Base-by-base conservation (phyloP, 1,284 basidiomycete species). In the Exobasidium cylindrosporum region DNA sequence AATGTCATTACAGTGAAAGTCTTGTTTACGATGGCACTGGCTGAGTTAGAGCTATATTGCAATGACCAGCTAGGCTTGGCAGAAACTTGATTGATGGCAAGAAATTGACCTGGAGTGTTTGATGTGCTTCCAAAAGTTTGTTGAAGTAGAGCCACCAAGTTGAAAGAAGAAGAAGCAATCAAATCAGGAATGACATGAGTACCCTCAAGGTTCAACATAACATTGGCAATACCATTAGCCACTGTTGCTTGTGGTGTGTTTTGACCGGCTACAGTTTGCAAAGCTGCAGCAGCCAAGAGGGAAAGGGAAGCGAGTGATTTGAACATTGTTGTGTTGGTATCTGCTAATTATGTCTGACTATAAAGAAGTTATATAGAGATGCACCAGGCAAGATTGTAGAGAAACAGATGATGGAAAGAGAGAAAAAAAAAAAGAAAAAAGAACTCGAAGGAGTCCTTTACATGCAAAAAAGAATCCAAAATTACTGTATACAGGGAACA, bases 1-100 rank as follows among this genome's bases (percentile, higher is more conserved):
- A 55, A 28, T 23, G 53, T 55, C 32, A 55, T 35, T 14, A 55
- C 31, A 30, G 53, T 55, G 53, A 26, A 55, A 23, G 21, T 50
- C 4, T 14, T 13, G 26, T 50, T 50, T 50, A 21, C n/a, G 26
- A 21, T 28, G 13, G 47, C n/a, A 28, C 21, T 4, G 47, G 21
- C 26, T 24, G n/a, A 14, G 14, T 50, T 21, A 28, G n/a, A 21
- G 47, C 47, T 50, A 24, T 50, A 50, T 50, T 50, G 21, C 13
- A 50, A 4, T 4, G 47, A 7, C 47, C 47, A 50, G 13, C 4
- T 24, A 13, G 47, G 47, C 47, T 24, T 50, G 4, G 2, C 3
- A 21, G n/a, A 13, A 13, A 50, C 47, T 6, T 50, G 21, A 13
- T 23, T 24, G 5, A 50, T 28, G 26, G 47, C n/a, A 28, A 50